A percentile compares a stretch with the other conserved stretches of the same genome.
Evolutionary conservation across 768 basidiomycete genomes (phyloP).

Genomic region (Russula ochroleuca): DNA sequence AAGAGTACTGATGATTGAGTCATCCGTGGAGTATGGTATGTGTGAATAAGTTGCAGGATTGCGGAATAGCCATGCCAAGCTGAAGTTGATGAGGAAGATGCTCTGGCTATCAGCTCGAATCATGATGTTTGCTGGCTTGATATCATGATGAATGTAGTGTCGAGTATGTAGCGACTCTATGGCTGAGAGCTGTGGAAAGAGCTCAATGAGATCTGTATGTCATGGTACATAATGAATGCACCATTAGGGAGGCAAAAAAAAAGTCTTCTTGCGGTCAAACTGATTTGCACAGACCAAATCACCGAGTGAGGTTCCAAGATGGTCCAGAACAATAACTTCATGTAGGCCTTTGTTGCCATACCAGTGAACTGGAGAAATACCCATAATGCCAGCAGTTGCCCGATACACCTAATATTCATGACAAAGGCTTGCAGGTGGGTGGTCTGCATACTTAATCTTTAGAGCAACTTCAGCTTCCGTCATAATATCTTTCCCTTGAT

Average conservation of each 20-base stretch:
- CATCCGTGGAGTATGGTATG: not conserved
- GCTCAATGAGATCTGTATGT: too few species aligned
- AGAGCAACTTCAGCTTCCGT: not conserved
- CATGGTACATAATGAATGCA: not conserved
- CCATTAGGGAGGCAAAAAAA: not conserved
- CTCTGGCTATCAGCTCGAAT: not conserved
- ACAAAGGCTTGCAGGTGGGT: not conserved
- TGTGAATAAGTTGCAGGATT: not conserved
- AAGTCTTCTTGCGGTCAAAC: not conserved
- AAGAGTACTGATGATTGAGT: not conserved
- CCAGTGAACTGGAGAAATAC: not conserved
- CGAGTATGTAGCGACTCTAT: not conserved
- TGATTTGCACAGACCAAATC: not conserved
- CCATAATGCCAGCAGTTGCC: not conserved
- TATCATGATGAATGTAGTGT: not conserved
- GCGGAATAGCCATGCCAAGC: not conserved
- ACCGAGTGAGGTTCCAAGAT: not conserved
- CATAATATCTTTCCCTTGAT: not conserved
- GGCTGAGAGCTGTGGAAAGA: not conserved
- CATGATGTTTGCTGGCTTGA: not conserved
- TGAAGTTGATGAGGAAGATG: not conserved
- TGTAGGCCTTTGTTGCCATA: not conserved
- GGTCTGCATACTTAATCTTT: not conserved
- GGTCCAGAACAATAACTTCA: not conserved
- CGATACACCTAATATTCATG: not conserved